phyloP scores from a whole-genome alignment of 2,329 filamentous ascomycete species.

The Aspergillus luchuensis region DNA sequence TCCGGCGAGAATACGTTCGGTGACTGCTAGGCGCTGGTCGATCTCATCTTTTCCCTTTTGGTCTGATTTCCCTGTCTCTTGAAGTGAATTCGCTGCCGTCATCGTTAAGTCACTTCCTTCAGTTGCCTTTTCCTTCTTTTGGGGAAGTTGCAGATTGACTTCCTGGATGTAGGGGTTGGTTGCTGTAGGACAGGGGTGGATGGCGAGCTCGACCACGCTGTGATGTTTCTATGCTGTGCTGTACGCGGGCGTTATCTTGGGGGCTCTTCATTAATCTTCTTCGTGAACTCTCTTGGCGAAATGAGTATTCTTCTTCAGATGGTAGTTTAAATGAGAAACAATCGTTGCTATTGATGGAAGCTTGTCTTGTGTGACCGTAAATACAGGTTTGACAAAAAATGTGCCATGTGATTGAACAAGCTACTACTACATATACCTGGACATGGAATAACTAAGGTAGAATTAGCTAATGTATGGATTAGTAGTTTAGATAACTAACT shows the following conservation, averaged over 20 bases:
- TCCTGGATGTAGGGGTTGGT: slow-evolving; percentile 10
- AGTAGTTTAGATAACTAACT: background rate
- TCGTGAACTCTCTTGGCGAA: slow-evolving; percentile 18
- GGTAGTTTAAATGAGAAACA: slow-evolving; percentile 14
- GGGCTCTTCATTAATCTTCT: slow-evolving; percentile 19
- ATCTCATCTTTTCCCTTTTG: background rate
- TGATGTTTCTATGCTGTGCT: slow-evolving; percentile 16
- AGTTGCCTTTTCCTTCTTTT: slow-evolving; percentile 3
- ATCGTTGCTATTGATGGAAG: slow-evolving; percentile 3
- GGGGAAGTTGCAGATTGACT: slow-evolving; percentile 12
- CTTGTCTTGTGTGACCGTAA: background rate
- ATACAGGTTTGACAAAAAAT: background rate
- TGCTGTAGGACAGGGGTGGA: slow-evolving; percentile 16
- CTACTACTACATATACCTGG: background rate
- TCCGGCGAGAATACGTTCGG: slow-evolving; percentile 99
- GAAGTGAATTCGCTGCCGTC: background rate
- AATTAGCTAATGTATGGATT: background rate
- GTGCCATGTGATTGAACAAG: background rate
- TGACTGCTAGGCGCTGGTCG: slow-evolving; percentile 29
- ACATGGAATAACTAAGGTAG: background rate
- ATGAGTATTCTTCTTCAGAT: slow-evolving; percentile 18
- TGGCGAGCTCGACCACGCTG: slow-evolving; percentile 18
- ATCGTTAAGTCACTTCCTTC: slow-evolving; percentile 13
- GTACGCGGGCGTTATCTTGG: slow-evolving; percentile 28
- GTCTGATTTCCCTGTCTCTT: background rate